Conservation (phyloP, 164 flowering plant species). For the Taxillus chinensis region DNA sequence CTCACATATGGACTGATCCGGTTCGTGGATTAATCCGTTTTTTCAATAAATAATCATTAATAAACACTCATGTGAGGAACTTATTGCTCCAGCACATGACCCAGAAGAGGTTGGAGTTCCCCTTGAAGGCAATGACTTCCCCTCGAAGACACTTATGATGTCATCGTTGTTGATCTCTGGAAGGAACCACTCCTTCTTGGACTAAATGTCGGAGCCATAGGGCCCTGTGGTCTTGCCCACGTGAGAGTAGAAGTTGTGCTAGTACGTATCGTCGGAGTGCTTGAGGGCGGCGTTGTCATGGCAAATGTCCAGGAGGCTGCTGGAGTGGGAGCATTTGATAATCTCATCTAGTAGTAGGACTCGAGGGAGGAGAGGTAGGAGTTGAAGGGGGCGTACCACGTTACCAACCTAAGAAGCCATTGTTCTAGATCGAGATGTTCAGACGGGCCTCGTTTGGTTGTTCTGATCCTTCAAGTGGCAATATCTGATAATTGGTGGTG, state of each 20-base stretch:
- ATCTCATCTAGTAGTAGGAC: slow-evolving; percentile 78
- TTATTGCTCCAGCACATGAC: slow-evolving; percentile 82
- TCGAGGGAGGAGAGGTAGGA: slow-evolving; percentile 42
- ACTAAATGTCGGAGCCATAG: slow-evolving; percentile 85
- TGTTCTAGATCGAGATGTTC: slow-evolving; percentile 9
- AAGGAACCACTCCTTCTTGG: slow-evolving; percentile 86
- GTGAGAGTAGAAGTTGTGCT: slow-evolving; percentile 67
- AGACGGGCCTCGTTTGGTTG: slow-evolving; percentile 71
- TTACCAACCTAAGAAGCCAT: slow-evolving; percentile 63
- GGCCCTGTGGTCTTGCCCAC: slow-evolving; percentile 86
- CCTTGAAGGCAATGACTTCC: no score
- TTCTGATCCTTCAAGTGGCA: slow-evolving; percentile 43
- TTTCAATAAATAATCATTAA: no score
- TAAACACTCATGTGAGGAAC: slow-evolving; percentile 13
- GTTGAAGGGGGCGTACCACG: slow-evolving; percentile 72
- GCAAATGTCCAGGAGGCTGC: slow-evolving; percentile 80
- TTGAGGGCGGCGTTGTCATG: slow-evolving; percentile 67
- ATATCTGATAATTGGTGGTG: slow-evolving; percentile 17
- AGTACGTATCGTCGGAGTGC: slow-evolving; percentile 54
- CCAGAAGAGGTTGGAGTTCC: slow-evolving; percentile 85
- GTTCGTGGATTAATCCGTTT: no score
- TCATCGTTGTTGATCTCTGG: slow-evolving; percentile 71
- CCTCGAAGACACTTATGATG: slow-evolving; percentile 70
- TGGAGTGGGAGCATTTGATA: slow-evolving; percentile 70
- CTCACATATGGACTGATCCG: no score